phyloP scores from a whole-genome alignment of 768 basidiomycete species.

The Naganishia friedmannii region DNA sequence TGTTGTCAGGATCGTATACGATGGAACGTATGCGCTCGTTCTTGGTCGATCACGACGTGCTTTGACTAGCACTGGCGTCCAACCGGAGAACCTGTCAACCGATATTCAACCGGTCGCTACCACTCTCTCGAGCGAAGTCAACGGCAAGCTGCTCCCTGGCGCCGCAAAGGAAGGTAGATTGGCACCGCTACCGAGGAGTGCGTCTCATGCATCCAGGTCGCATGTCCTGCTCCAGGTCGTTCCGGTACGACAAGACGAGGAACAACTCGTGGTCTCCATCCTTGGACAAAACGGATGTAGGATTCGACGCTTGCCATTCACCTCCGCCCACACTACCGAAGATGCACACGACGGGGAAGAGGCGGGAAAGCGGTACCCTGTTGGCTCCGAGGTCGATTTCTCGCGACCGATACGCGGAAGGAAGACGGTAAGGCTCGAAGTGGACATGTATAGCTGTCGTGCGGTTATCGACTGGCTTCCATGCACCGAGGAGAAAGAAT shows the following conservation, averaged over 20 bases:
- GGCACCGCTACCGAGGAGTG: constrained; percentile 26
- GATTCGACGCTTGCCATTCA: not conserved
- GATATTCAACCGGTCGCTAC: not conserved
- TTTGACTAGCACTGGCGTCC: not conserved
- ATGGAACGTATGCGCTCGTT: constrained; percentile 29
- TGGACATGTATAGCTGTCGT: constrained; percentile 32
- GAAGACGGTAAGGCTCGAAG: constrained; percentile 19
- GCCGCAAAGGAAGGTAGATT: not conserved
- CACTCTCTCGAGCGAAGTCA: not conserved
- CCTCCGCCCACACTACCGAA: not conserved
- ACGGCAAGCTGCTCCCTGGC: not conserved
- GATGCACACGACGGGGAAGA: not conserved
- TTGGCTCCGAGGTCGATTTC: constrained; percentile 3
- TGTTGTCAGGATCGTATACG: constrained; percentile 6
- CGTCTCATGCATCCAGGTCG: constrained; percentile 24
- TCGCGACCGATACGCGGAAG: not conserved
- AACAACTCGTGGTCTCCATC: constrained; percentile 15
- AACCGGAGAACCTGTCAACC: not conserved
- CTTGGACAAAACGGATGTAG: constrained; percentile 32
- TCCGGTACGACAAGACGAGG: not conserved
- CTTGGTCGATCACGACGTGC: constrained; percentile 26
- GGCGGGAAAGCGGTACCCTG: constrained; percentile 19
- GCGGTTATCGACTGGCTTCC: constrained; percentile 19
- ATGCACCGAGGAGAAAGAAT: not conserved
- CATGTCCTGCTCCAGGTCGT: constrained; percentile 24